These are phyloP conservation scores for Clarireedia paspali DNA, from an alignment of 2,329 filamentous ascomycete species.

Conservation along the genomic window DNA sequence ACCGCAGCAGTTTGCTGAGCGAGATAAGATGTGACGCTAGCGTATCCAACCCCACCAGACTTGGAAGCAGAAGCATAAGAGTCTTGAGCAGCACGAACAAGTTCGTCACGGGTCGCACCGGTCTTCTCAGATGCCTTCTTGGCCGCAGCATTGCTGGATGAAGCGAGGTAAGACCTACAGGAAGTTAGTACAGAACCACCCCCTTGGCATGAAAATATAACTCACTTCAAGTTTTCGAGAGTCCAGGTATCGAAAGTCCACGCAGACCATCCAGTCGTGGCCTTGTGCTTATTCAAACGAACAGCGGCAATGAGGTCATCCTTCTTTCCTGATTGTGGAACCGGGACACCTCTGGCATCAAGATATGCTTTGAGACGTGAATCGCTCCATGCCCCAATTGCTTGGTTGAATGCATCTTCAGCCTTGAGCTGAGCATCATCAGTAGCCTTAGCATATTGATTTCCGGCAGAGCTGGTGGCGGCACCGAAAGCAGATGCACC, in stretches of 20 bases:
- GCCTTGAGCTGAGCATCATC: conserved; percentile 54
- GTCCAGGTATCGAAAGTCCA: conserved; percentile 79
- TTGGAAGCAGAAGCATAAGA: conserved; percentile 53
- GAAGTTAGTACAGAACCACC: neutral
- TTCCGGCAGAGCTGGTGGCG: conserved; percentile 67
- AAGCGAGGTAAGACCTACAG: conserved; percentile 38
- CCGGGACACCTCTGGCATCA: conserved; percentile 67
- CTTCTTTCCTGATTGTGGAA: conserved; percentile 62
- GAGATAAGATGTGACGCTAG: conserved; percentile 65
- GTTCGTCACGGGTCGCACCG: conserved; percentile 63
- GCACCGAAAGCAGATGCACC: conserved; percentile 59
- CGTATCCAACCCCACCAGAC: conserved; percentile 49
- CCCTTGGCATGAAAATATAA: neutral
- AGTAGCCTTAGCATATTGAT: conserved; percentile 70
- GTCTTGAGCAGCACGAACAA: conserved; percentile 56
- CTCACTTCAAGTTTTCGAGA: conserved; percentile 58
- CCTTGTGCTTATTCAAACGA: conserved; percentile 66
- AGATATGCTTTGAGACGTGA: conserved; percentile 70
- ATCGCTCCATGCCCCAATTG: conserved; percentile 60
- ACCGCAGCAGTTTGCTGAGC: conserved; percentile 55
- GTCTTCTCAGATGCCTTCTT: conserved; percentile 55
- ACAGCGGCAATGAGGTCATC: conserved; percentile 69
- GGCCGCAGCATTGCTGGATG: conserved; percentile 45
- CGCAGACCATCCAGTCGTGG: conserved; percentile 56
- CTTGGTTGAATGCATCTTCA: conserved; percentile 59